phyloP scores from a whole-genome alignment of 805 yeast genomes.

The Lipomyces chichibuensis region DNA sequence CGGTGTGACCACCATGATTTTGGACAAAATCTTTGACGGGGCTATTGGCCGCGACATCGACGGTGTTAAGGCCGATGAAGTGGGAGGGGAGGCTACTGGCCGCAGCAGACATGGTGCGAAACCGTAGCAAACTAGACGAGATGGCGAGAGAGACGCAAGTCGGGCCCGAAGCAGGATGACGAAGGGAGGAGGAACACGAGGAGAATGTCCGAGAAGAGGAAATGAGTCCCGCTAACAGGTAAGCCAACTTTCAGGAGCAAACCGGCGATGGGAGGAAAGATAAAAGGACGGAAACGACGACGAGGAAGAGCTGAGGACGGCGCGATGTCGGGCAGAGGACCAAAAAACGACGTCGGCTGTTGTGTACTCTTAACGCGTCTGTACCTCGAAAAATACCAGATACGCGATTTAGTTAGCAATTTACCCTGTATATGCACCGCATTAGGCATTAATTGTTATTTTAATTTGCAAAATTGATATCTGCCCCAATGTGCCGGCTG shows the following conservation, averaged over 20 bases:
- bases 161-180: slow-evolving; percentile 2
- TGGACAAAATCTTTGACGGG: slow-evolving; percentile 81
- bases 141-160: slow-evolving; percentile 2
- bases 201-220: slow-evolving; percentile 5
- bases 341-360: background rate
- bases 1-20: slow-evolving; percentile 91
- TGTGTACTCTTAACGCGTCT: background rate
- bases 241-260: background rate
- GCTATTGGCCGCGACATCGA: slow-evolving; percentile 70
- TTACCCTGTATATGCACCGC: background rate
- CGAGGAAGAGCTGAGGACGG: background rate
- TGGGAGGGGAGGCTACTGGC: slow-evolving; percentile 51
- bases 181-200: slow-evolving; percentile 6
- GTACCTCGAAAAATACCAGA: background rate
- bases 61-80: slow-evolving; percentile 80
- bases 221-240: slow-evolving; percentile 2
- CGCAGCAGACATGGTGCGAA: slow-evolving; percentile 14
- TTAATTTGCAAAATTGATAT: background rate
- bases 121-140: slow-evolving; percentile 12
- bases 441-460: background rate
- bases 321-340: background rate
- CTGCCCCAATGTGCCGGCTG: background rate
- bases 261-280: background rate
- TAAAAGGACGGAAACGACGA: background rate
- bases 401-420: background rate